Percentiles rank a stretch among this genome's conserved stretches.
Evolutionary conservation across 192 early-diverging fungal genomes (phyloP).

Genomic region (Coemansia sp.): DNA sequence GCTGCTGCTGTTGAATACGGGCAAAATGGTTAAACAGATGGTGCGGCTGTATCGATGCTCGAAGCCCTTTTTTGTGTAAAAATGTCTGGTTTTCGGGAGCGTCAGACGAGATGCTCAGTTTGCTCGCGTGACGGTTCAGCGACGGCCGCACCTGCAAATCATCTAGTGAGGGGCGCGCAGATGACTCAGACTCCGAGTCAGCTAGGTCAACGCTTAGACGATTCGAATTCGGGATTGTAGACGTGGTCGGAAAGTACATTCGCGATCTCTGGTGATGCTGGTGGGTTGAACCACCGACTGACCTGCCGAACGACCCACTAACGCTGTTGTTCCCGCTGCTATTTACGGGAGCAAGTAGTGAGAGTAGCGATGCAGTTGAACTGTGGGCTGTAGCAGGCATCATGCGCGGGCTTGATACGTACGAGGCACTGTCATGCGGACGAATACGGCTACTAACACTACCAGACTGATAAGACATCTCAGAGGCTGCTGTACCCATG

Average conservation of each 20-base stretch:
- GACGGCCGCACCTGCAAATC: slow-evolving; percentile 28
- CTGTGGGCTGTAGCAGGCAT: slow-evolving; percentile 34
- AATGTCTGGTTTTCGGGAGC: slow-evolving; percentile 12
- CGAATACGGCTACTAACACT: slow-evolving; percentile 14
- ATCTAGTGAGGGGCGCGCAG: slow-evolving; percentile 46
- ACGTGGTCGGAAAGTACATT: slow-evolving; percentile 23
- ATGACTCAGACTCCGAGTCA: slow-evolving; percentile 35
- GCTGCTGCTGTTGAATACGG: slow-evolving; percentile 11
- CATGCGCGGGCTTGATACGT: slow-evolving; percentile 35
- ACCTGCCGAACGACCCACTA: slow-evolving; percentile 31
- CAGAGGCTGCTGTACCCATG: slow-evolving; percentile 26
- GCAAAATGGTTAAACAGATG: slow-evolving; percentile 24
- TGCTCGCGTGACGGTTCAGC: slow-evolving; percentile 40
- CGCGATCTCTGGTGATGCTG: slow-evolving; percentile 29
- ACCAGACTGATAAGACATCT: slow-evolving; percentile 13
- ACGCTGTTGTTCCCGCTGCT: slow-evolving; percentile 9
- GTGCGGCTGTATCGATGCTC: slow-evolving; percentile 42
- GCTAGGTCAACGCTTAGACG: slow-evolving; percentile 28
- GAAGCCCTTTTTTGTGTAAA: slow-evolving; percentile 15
- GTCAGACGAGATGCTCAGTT: slow-evolving; percentile 44
- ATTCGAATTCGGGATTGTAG: slow-evolving; percentile 18
- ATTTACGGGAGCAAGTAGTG: slow-evolving; percentile 20
- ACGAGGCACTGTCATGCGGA: slow-evolving; percentile 13
- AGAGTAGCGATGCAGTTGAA: slow-evolving; percentile 42
- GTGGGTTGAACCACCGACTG: slow-evolving; percentile 8